Conservation (phyloP, 352 stramenopile genomes). For the Lagenidium sp. region DNA sequence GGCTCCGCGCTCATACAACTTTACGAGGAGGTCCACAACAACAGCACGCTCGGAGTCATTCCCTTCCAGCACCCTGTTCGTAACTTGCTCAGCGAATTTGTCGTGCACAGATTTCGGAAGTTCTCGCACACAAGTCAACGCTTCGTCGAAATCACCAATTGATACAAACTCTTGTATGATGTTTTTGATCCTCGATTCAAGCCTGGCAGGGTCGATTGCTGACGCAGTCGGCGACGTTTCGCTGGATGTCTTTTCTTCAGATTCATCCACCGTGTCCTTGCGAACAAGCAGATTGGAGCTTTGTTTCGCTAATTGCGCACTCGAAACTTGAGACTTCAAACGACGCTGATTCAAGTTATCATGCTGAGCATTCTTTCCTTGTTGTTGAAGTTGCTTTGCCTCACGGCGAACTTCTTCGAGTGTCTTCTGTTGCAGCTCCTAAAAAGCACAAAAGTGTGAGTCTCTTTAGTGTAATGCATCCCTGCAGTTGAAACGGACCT, state of each 20-base stretch:
- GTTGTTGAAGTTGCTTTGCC: slow-evolving; percentile 71
- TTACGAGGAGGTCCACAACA: slow-evolving; percentile 66
- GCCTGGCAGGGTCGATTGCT: slow-evolving; percentile 27
- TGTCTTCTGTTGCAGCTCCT: slow-evolving; percentile 84
- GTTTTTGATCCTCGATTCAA: slow-evolving; percentile 75
- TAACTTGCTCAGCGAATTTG: slow-evolving; percentile 61
- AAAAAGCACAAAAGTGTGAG: too few relatives aligned
- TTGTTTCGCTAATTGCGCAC: slow-evolving; percentile 67
- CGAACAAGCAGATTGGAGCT: slow-evolving; percentile 71
- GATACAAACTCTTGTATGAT: slow-evolving; percentile 81
- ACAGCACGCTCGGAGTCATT: slow-evolving; percentile 61
- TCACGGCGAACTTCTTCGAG: slow-evolving; percentile 77
- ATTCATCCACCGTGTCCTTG: slow-evolving; percentile 17
- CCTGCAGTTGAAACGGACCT: too few relatives aligned
- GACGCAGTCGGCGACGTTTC: background rate
- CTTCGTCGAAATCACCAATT: slow-evolving; percentile 76
- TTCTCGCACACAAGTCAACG: slow-evolving; percentile 56
- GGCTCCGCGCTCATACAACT: slow-evolving; percentile 54
- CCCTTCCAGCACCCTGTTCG: slow-evolving; percentile 65
- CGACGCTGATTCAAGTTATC: slow-evolving; percentile 64
- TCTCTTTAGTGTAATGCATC: too few relatives aligned
- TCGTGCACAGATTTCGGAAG: slow-evolving; percentile 38
- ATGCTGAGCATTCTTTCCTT: slow-evolving; percentile 85
- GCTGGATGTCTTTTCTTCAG: slow-evolving; percentile 4
- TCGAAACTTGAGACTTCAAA: slow-evolving; percentile 72